Evolutionary conservation across 1,139 yeast genomes (phyloP).

Genomic region (Candida freyschussii): DNA sequence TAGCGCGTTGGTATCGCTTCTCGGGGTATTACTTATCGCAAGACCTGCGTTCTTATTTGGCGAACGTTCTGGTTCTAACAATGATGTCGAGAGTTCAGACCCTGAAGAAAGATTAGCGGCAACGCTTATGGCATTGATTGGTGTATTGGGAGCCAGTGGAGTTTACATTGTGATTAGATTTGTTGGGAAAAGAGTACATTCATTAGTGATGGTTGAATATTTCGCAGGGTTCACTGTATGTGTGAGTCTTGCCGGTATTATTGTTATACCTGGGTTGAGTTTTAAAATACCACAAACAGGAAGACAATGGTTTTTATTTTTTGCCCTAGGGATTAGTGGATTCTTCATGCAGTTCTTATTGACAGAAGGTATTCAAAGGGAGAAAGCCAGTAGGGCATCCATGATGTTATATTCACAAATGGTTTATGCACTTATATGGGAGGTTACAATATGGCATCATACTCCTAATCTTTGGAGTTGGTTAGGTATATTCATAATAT

Average conservation of each 20-base stretch:
- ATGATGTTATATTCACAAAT: constrained; percentile 72
- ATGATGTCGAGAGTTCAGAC: constrained; percentile 21
- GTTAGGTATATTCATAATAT: constrained; percentile 63
- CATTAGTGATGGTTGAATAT: constrained; percentile 72
- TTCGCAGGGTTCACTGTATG: constrained; percentile 60
- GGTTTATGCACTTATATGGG: constrained; percentile 78
- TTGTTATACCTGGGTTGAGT: constrained; percentile 51
- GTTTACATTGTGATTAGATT: constrained; percentile 71
- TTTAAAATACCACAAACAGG: constrained; percentile 56
- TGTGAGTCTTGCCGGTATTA: constrained; percentile 51
- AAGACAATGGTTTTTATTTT: constrained; percentile 62
- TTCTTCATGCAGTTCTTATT: constrained; percentile 74
- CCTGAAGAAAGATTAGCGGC: constrained; percentile 44
- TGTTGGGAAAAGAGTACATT: constrained; percentile 76
- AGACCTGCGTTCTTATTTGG: constrained; percentile 76
- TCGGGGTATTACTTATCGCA: constrained; percentile 78
- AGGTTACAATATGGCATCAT: constrained; percentile 65
- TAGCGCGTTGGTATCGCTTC: constrained; percentile 64
- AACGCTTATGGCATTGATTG: constrained; percentile 57
- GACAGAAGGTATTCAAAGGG: constrained; percentile 82
- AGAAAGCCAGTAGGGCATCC: constrained; percentile 73
- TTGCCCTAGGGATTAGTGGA: constrained; percentile 67
- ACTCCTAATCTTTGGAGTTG: constrained; percentile 66
- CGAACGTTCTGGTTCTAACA: constrained; percentile 11
- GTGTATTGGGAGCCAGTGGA: constrained; percentile 65